Evolutionary conservation across 2,329 filamentous ascomycete species (phyloP).

Genomic region (Triangularia setosa): DNA sequence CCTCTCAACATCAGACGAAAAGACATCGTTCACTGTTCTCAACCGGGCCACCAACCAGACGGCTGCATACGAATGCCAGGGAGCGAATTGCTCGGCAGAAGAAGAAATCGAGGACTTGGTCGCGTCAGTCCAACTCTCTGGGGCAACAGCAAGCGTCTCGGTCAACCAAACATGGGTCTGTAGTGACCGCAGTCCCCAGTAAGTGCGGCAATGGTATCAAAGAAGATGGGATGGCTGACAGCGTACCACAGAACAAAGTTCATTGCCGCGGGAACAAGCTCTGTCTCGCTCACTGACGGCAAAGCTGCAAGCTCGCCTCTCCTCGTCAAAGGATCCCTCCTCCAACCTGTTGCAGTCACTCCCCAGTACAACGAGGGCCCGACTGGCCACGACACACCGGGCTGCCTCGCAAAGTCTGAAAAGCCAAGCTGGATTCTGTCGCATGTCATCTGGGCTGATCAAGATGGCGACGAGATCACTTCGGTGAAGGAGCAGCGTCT

Average conservation of each 20-base stretch:
- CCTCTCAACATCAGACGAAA: background rate
- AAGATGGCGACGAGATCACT: constrained; percentile 17
- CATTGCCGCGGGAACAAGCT: background rate
- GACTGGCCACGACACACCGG: constrained; percentile 20
- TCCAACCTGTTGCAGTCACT: constrained; percentile 23
- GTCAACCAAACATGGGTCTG: background rate
- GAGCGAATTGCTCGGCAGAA: background rate
- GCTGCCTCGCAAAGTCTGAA: constrained; percentile 19
- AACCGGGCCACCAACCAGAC: background rate
- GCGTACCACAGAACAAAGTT: background rate
- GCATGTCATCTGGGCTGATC: constrained; percentile 20
- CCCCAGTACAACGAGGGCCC: constrained; percentile 25
- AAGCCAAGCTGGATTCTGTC: constrained; percentile 23
- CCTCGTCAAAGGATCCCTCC: constrained; percentile 24
- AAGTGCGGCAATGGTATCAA: background rate
- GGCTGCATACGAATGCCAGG: background rate
- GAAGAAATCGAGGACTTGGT: background rate
- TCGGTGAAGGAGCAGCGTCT: constrained; percentile 16
- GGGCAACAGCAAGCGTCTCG: background rate
- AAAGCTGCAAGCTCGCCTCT: constrained; percentile 15
- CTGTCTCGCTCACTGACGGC: background rate
- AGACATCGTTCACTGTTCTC: background rate
- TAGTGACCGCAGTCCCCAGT: background rate
- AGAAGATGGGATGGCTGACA: background rate
- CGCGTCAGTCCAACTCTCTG: background rate